Conservation (phyloP, 768 basidiomycete species). For the Lactarius tabidus region DNA sequence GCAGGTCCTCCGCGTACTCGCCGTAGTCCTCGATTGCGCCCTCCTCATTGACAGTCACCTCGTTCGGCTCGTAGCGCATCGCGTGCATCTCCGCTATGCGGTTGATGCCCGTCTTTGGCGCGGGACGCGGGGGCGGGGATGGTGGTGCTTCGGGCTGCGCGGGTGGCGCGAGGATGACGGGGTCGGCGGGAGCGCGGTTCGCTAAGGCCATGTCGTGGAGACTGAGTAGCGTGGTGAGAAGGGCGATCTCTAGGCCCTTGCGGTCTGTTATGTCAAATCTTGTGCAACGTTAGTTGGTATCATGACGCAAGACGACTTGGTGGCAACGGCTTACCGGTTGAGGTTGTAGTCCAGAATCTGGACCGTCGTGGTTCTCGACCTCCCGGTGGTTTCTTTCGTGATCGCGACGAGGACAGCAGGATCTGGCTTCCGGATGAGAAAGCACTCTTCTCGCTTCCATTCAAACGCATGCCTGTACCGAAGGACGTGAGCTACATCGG, state of each 20-base stretch:
- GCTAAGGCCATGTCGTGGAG: slow-evolving; percentile 68
- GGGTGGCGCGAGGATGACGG: slow-evolving; percentile 3
- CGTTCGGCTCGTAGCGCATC: slow-evolving; percentile 65
- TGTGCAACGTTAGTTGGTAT: slow-evolving; percentile 29
- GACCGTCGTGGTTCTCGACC: slow-evolving; percentile 57
- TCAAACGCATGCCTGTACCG: slow-evolving; percentile 69
- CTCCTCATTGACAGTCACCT: slow-evolving; percentile 65
- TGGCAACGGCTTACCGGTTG: slow-evolving; percentile 48
- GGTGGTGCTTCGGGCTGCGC: slow-evolving; percentile 33
- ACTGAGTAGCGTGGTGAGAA: slow-evolving; percentile 70
- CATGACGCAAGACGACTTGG: neutral
- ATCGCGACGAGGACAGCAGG: slow-evolving; percentile 82
- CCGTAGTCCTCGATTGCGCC: slow-evolving; percentile 65
- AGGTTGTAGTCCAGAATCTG: slow-evolving; percentile 86
- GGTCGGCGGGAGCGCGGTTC: slow-evolving; percentile 36
- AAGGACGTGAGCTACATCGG: neutral
- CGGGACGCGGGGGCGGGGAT: slow-evolving; percentile 53
- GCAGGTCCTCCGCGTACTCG: slow-evolving; percentile 55
- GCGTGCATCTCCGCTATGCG: slow-evolving; percentile 71
- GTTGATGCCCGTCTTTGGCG: slow-evolving; percentile 61
- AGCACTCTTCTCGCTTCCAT: slow-evolving; percentile 84
- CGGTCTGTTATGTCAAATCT: slow-evolving; percentile 83
- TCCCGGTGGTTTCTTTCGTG: slow-evolving; percentile 69
- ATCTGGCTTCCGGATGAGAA: slow-evolving; percentile 78
- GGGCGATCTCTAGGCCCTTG: slow-evolving; percentile 80